Evolutionary conservation across 768 basidiomycete genomes (phyloP).

Genomic region (Collybia sp.): DNA sequence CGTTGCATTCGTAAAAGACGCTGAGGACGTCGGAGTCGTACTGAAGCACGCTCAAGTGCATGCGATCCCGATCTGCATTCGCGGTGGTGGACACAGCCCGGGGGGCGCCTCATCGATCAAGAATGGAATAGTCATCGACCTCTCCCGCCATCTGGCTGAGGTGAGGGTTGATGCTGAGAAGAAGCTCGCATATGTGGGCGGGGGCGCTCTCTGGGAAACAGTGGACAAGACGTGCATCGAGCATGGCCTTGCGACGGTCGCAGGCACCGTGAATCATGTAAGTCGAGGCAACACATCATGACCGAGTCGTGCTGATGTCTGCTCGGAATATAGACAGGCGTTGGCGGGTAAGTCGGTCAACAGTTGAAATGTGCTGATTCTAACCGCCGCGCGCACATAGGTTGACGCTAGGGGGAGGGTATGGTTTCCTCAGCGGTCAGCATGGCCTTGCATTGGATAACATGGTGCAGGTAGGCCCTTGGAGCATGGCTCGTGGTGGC

Average conservation of each 20-base stretch:
- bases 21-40: no score
- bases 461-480: not conserved
- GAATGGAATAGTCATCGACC: no score
- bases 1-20: slow-evolving; percentile 33
- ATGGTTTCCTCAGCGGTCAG: not conserved
- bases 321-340: no score
- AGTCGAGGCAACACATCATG: not conserved
- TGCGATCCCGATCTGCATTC: no score
- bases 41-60: slow-evolving; percentile 20
- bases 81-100: slow-evolving; percentile 34
- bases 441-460: slow-evolving; percentile 2
- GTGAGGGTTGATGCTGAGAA: slow-evolving; percentile 21
- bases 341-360: no score
- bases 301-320: not conserved
- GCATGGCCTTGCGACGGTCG: slow-evolving; percentile 30
- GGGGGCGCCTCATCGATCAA: slow-evolving; percentile 29
- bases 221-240: slow-evolving; percentile 26
- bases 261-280: no score
- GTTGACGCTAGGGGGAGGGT: no score
- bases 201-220: slow-evolving; percentile 23
- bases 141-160: slow-evolving; percentile 20
- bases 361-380: not conserved
- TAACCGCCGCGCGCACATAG: not conserved
- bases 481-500: not conserved
- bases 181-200: slow-evolving; percentile 19